Evolutionary conservation across 208 protist species (phyloP).

Genomic region (Trypanosoma congolense): DNA sequence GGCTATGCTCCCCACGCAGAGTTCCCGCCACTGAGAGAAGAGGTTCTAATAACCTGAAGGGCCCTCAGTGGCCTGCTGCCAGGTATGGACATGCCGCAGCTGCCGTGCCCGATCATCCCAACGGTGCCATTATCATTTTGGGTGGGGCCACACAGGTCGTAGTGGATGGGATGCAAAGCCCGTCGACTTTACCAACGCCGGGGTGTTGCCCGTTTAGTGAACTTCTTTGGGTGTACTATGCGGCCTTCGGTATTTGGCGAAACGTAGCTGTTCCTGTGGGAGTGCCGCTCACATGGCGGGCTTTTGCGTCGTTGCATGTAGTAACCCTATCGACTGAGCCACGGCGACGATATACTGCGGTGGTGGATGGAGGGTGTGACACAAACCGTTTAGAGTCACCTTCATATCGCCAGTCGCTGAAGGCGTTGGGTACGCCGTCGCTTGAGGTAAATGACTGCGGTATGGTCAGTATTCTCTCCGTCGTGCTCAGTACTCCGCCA

Average conservation of each 20-base stretch:
- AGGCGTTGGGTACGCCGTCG: too few species aligned
- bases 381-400: not conserved
- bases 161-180: not conserved
- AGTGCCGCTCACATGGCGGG: conserved; percentile 26
- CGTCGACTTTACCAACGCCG: conserved; percentile 8
- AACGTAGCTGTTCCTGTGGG: conserved; percentile 27
- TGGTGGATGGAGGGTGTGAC: conserved; percentile 17
- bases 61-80: conserved; percentile 37
- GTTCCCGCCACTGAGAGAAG: not conserved
- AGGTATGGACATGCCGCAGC: conserved; percentile 50
- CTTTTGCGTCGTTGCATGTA: conserved; percentile 36
- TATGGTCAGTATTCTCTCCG: conserved; percentile 1
- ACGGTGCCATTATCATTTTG: conserved; percentile 20
- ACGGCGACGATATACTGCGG: conserved; percentile 3
- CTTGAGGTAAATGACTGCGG: not conserved
- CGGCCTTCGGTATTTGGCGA: conserved; percentile 30
- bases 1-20: conserved; percentile 6
- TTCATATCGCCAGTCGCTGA: not conserved
- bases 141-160: conserved; percentile 21
- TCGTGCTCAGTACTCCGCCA: not conserved
- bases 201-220: conserved; percentile 28
- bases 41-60: not conserved
- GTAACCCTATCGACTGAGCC: conserved; percentile 2
- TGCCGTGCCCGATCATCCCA: conserved; percentile 23
- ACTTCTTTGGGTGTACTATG: conserved; percentile 51